phyloP scores from a whole-genome alignment of 2,329 filamentous ascomycete genomes.

The Orbilia javanica region DNA sequence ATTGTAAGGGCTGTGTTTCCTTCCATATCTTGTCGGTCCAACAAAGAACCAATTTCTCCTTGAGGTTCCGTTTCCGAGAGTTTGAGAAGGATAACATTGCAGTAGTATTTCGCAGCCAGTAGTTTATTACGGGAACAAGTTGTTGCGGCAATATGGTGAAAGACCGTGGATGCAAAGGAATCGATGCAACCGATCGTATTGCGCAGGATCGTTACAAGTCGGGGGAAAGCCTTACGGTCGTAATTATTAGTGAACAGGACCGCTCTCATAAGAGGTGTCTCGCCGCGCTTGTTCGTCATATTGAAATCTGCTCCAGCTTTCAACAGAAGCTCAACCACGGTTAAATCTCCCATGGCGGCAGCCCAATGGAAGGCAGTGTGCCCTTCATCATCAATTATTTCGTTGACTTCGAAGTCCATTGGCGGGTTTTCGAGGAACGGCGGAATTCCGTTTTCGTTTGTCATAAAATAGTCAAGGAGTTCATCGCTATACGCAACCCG shows the following conservation, averaged over 20 bases:
- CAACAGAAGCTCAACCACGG: slow-evolving; percentile 88
- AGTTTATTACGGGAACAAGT: slow-evolving; percentile 88
- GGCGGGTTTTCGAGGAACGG: slow-evolving; percentile 82
- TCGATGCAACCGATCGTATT: slow-evolving; percentile 85
- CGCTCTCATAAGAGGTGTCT: slow-evolving; percentile 93
- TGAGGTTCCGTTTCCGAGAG: slow-evolving; percentile 82
- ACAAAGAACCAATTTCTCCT: slow-evolving; percentile 79
- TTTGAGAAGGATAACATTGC: slow-evolving; percentile 89
- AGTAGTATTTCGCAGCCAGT: slow-evolving; percentile 90
- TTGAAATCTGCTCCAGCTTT: slow-evolving; percentile 81
- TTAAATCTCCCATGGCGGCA: slow-evolving; percentile 94
- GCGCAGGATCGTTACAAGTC: slow-evolving; percentile 84
- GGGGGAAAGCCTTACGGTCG: slow-evolving; percentile 90
- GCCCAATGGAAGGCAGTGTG: slow-evolving; percentile 98
- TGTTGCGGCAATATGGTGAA: slow-evolving; percentile 92
- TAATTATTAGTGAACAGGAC: slow-evolving; percentile 97
- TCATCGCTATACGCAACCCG: slow-evolving; percentile 87
- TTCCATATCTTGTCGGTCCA: slow-evolving; percentile 85
- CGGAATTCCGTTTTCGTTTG: slow-evolving; percentile 81
- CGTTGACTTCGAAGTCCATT: slow-evolving; percentile 86
- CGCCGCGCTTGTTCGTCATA: slow-evolving; percentile 78
- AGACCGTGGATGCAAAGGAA: slow-evolving; percentile 84
- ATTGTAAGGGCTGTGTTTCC: slow-evolving; percentile 87
- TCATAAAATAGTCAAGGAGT: slow-evolving; percentile 94
- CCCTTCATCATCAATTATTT: slow-evolving; percentile 90